Evolutionary conservation across 176 grass and related monocot genomes (phyloP), one percentile per base, ranked within the genome.

Genomic region (Zea luxurians): DNA sequence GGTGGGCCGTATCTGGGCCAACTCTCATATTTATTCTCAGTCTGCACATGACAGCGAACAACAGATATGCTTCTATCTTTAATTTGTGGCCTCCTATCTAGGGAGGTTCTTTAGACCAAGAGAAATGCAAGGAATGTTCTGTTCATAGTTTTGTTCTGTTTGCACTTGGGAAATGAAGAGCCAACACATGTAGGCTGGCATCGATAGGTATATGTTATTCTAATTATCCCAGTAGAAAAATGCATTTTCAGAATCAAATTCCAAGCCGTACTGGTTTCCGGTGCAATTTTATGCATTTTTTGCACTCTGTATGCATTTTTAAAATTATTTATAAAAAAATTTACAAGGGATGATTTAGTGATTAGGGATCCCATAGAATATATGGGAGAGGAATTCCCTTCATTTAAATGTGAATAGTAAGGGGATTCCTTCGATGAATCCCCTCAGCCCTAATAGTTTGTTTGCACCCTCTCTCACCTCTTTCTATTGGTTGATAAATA

Each of bases 51-150:
- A 74, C 17, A 55, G 53, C 75, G 60, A 75, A 65, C 41, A 66
- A 71, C 42, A 66, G 6, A 61, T 84, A 75, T 85, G 77, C 78
- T 77, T 79, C 70, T 73, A 20, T 50, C 87, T 85, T 85, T 85
- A 85, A 73, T 78, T 85, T 67, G 48, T 85, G 80, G 78, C 87
- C 82, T 89, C 73, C 60, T 85, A 82, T 89, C 20, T 35, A 68
- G 61, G 7, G n/a, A 71, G 66, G 83, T 73, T 89, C 66, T 78
- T 88, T 89, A 77, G 73, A 73, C 82, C 73, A 82, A 82, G 43
- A 64, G 18, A 80, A 72, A 61, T 67, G 20, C 37, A 62, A 68
- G 59, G 61, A 77, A 79, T 85, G 37, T 80, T 70, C 76, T 48
- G 37, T 40, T 41, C 69, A 70, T 80, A 66, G 67, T 61, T 84